Evolutionary conservation across 768 basidiomycete genomes (phyloP), one percentile per base, ranked within the genome.

Genomic region (Mycena rosella): DNA sequence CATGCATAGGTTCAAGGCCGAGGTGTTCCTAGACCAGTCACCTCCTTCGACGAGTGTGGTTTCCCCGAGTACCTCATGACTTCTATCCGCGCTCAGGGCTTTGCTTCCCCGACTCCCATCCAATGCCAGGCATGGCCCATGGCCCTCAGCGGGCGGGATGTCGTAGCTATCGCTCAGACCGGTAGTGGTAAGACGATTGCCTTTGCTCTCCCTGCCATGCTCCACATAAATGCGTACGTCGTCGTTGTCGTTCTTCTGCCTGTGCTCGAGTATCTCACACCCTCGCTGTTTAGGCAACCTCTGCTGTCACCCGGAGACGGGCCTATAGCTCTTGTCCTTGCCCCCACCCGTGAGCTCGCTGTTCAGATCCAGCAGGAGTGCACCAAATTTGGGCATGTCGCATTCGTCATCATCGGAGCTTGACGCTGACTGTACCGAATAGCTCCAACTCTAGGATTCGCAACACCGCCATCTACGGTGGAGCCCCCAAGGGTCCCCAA

Each of bases 61-160:
- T 98, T 99, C 82, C 98, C 98, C 13, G 95, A 97, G 73, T 99
- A 99, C 80, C 88, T 99, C 67, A 90, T 98, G 91, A 82, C 88
- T 58, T 94, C 97, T 56, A 96, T 99, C 79, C 91, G 88, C 66
- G 94, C 95, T 13, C 96, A 98, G 82, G 98, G 98, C 34, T 99
- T 99, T 82, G 79, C 89, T 30, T 78, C 86, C 1, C 98, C 98
- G 0, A 96, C 97, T 9, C 91, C 98, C 54, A 99, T 99, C 75
- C 98, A 99, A 77, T 98, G 97, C 76, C 98, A 99, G 78, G 93
- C 96, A 20, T 99, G 98, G 98, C 98, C 98, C 0, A 99, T 99
- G 96, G 97, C 98, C 4, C 84, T 98, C 30, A 95, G 88, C 54
- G 97, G 97, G 60, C 87, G 95, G 67, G 97, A 99, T 80, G 87